Conservation (phyloP, 768 basidiomycete genomes). For the Lactarius quietus region DNA sequence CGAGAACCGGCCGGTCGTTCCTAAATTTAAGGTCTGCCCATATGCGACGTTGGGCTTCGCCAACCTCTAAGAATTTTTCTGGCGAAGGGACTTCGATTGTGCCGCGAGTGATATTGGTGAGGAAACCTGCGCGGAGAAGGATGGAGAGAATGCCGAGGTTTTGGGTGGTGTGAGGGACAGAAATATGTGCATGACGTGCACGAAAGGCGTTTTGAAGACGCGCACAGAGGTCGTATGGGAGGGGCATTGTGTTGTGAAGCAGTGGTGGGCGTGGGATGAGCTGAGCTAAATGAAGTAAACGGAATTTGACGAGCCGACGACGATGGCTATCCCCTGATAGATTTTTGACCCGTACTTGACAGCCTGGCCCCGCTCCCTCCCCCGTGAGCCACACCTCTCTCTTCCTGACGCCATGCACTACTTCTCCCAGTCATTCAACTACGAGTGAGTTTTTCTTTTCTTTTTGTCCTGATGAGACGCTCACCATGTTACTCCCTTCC, state of each 20-base stretch:
- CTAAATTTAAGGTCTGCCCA: constrained; percentile 96
- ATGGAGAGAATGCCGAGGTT: constrained; percentile 91
- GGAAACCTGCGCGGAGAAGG: constrained; percentile 86
- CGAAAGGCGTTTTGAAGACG: constrained; percentile 90
- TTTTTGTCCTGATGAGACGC: constrained; percentile 11
- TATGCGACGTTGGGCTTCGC: constrained; percentile 70
- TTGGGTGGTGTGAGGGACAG: constrained; percentile 80
- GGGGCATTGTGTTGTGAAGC: constrained; percentile 41
- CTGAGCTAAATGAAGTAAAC: neutral
- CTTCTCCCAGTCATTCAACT: constrained; percentile 80
- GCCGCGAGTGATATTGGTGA: constrained; percentile 79
- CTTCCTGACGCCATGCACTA: constrained; percentile 59
- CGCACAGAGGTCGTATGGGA: constrained; percentile 86
- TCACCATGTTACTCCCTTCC: constrained; percentile 20
- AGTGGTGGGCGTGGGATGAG: neutral
- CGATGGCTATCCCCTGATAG: neutral
- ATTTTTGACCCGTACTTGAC: neutral
- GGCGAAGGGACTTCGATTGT: constrained; percentile 65
- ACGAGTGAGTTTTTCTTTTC: constrained; percentile 58
- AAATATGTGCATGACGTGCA: constrained; percentile 72
- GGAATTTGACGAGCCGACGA: neutral
- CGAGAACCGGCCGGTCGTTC: constrained; percentile 81
- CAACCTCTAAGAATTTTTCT: constrained; percentile 50
- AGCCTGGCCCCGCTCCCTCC: constrained; percentile 2
- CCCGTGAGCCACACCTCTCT: neutral